phyloP scores from a whole-genome alignment of 768 basidiomycete species.

The Termitomyces sp. region DNA sequence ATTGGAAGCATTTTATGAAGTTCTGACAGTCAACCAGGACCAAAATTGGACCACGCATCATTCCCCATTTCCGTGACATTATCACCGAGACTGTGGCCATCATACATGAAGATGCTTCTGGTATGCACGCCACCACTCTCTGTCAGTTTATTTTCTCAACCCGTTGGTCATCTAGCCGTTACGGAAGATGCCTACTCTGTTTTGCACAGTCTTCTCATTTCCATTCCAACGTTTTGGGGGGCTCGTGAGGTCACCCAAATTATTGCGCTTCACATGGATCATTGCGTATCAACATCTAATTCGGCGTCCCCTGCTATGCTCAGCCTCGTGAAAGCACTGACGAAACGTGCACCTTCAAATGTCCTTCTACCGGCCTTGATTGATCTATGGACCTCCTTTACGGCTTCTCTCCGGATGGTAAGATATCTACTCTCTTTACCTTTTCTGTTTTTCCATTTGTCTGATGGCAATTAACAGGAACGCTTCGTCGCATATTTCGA shows the following conservation, averaged over 20 bases:
- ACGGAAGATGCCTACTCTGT: constrained; percentile 40
- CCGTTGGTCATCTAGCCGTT: constrained; percentile 22
- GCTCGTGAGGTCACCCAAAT: constrained; percentile 54
- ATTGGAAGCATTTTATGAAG: background rate
- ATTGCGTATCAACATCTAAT: constrained; percentile 31
- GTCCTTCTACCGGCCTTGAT: constrained; percentile 64
- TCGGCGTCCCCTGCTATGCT: constrained; percentile 34
- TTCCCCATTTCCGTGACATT: constrained; percentile 79
- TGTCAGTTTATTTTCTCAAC: background rate
- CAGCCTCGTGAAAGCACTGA: constrained; percentile 56
- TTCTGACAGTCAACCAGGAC: constrained; percentile 38
- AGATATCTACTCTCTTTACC: background rate
- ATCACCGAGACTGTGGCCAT: constrained; percentile 54
- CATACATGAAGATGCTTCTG: constrained; percentile 40
- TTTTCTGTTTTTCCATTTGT: background rate
- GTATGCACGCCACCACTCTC: constrained; percentile 24
- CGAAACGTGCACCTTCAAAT: constrained; percentile 70
- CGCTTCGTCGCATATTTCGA: constrained; percentile 60
- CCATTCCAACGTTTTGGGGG: constrained; percentile 85
- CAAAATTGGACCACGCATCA: constrained; percentile 82
- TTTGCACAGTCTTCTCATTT: constrained; percentile 66
- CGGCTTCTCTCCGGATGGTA: constrained; percentile 37
- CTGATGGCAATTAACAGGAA: constrained; percentile 22
- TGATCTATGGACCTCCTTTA: constrained; percentile 49
- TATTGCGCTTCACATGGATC: constrained; percentile 55